phyloP scores from a whole-genome alignment of 1,139 yeast genomes.

The Pichia sp. region DNA sequence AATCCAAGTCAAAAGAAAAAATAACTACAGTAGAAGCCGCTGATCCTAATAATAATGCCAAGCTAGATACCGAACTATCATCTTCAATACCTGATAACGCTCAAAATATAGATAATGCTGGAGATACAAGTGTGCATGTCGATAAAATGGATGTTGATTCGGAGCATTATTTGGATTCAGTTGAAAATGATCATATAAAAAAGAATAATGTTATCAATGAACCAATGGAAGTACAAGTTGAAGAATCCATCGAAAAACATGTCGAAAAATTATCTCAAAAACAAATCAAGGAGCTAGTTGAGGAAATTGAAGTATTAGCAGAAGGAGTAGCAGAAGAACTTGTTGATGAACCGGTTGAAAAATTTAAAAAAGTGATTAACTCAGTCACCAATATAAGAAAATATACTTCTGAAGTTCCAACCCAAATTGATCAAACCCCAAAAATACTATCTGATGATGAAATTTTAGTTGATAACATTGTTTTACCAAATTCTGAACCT shows the following conservation, averaged over 20 bases:
- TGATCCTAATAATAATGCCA: background rate
- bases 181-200: background rate
- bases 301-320: too few relatives aligned
- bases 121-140: background rate
- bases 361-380: background rate
- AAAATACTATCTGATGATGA: background rate
- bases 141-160: background rate
- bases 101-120: too few relatives aligned
- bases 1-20: background rate
- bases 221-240: background rate
- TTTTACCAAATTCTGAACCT: background rate
- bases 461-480: background rate
- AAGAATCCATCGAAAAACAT: background rate
- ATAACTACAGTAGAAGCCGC: background rate
- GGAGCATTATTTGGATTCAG: too few relatives aligned
- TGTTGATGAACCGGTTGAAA: background rate
- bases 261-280: background rate
- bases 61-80: background rate
- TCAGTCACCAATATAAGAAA: background rate
- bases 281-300: background rate
- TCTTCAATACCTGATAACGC: background rate
- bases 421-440: background rate
- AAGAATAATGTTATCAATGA: background rate
- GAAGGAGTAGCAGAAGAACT: background rate
- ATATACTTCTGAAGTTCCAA: background rate